A percentile compares a stretch with the other conserved stretches of the same genome.
These are phyloP conservation scores for Syzygium grande DNA, from an alignment of 345 rosid genomes.

Conservation along the genomic window DNA sequence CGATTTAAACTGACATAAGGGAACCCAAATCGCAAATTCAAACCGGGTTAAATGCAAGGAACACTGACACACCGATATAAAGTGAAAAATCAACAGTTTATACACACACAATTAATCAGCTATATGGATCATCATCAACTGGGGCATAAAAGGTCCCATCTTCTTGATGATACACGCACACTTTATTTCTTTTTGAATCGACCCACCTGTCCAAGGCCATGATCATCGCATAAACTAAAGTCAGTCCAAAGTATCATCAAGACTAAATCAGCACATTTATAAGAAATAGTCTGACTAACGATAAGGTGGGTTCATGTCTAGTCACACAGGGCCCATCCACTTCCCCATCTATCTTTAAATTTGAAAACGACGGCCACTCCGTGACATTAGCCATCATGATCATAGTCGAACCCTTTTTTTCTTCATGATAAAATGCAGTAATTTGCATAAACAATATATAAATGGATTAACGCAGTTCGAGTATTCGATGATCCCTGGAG, in stretches of 20 bases:
- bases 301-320: neutral
- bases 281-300: accelerated
- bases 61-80: neutral
- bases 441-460: neutral
- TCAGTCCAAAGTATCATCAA: neutral
- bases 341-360: neutral
- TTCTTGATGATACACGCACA: neutral
- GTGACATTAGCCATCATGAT: neutral
- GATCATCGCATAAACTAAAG: neutral
- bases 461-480: neutral
- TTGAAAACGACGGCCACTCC: neutral
- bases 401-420: neutral
- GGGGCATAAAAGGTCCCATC: neutral
- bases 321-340: neutral
- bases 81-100: neutral
- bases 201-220: slow-evolving; percentile 4
- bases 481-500: neutral
- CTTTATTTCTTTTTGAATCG: neutral
- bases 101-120: neutral
- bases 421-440: neutral
- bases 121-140: neutral
- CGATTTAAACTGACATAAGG: neutral
- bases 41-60: neutral
- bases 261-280: neutral
- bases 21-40: neutral